These are phyloP conservation scores for Pholiota adiposa DNA, from an alignment of 1,284 basidiomycete genomes.

Conservation along the genomic window DNA sequence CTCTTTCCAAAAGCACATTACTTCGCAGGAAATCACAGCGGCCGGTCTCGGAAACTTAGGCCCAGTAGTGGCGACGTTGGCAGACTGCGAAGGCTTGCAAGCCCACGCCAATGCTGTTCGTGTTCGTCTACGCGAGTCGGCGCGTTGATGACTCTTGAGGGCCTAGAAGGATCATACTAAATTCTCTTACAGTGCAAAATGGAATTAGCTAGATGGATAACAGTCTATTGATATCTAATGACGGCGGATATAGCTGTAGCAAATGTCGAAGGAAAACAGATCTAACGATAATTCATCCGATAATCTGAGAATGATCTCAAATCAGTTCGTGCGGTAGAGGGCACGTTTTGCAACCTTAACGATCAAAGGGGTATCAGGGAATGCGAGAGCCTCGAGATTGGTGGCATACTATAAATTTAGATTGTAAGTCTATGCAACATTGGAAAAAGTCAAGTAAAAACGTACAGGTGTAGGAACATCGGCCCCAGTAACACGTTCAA, in stretches of 20 bases:
- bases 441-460: slow-evolving; percentile 25
- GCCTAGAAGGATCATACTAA: neutral
- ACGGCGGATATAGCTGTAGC: slow-evolving; percentile 24
- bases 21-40: slow-evolving; percentile 88
- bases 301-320: slow-evolving; percentile 19
- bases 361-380: slow-evolving; percentile 89
- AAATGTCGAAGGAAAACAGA: slow-evolving; percentile 19
- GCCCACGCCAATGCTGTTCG: slow-evolving; percentile 93
- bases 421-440: neutral
- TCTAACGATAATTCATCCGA: slow-evolving; percentile 26
- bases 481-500: slow-evolving; percentile 97
- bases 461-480: slow-evolving; percentile 95
- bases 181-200: neutral
- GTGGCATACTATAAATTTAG: slow-evolving; percentile 73
- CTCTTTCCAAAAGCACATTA: slow-evolving; percentile 99
- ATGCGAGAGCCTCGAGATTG: slow-evolving; percentile 86
- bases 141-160: slow-evolving; percentile 2
- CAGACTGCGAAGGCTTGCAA: slow-evolving; percentile 93
- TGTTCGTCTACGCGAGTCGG: slow-evolving; percentile 53
- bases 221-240: slow-evolving; percentile 32
- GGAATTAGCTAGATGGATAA: slow-evolving; percentile 8
- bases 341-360: slow-evolving; percentile 92
- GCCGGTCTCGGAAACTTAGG: slow-evolving; percentile 84
- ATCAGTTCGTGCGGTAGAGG: slow-evolving; percentile 84
- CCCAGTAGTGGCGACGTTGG: slow-evolving; percentile 88